Evolutionary conservation across 257 asterid species (phyloP).

Genomic region (Capsicum chinense): DNA sequence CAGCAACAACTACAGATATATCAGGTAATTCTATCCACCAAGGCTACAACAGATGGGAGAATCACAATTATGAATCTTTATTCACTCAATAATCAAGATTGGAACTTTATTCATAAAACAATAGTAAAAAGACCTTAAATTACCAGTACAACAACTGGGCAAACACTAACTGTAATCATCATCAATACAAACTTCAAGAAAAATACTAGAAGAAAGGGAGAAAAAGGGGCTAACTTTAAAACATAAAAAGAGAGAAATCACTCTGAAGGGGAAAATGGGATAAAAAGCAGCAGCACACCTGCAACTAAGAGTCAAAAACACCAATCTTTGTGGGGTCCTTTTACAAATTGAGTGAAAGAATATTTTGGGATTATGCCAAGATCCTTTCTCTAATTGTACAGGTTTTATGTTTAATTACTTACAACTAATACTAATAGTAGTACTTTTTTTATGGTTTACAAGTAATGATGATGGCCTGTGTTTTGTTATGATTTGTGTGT

Average conservation of each 20-base stretch:
- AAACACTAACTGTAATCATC: conserved; percentile 21
- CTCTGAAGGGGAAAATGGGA: not conserved
- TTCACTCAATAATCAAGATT: not conserved
- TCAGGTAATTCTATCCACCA: too few relatives aligned
- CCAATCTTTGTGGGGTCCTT: conserved; percentile 31
- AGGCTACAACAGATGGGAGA: too few relatives aligned
- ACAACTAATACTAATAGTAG: not conserved
- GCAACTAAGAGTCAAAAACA: conserved; percentile 40
- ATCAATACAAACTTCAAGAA: conserved; percentile 14
- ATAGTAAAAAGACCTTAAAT: not conserved
- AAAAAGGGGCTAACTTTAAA: not conserved
- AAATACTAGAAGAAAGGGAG: not conserved
- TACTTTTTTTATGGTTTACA: not conserved
- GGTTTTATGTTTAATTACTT: not conserved
- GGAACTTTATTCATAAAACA: not conserved
- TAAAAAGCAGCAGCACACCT: conserved; percentile 37
- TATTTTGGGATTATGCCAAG: conserved; percentile 42
- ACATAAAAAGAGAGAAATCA: conserved; percentile 5
- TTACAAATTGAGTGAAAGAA: conserved; percentile 31
- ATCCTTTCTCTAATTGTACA: conserved; percentile 35
- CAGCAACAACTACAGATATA: too few relatives aligned
- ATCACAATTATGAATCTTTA: too few relatives aligned
- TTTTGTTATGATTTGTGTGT: not conserved
- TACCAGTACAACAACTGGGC: not conserved
- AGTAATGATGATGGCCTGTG: not conserved